Base-by-base conservation (phyloP, 2,329 filamentous ascomycete genomes). In the Talaromyces verruculosus region DNA sequence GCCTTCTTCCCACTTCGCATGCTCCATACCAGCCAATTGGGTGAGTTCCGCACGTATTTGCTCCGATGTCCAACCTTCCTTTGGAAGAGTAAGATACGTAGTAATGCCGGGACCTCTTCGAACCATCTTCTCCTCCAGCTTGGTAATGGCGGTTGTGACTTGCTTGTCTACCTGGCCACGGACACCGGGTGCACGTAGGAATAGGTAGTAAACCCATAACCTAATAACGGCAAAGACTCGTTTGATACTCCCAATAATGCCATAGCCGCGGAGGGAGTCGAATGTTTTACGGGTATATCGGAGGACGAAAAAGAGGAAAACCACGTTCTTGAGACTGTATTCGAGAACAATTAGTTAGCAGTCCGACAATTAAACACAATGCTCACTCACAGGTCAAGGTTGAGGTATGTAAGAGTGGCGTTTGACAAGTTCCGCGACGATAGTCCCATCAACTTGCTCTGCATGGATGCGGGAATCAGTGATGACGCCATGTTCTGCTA, bases 1-100 rank as follows among this genome's bases (percentile, higher is more conserved):
- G 8, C 95, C 95, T 77, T 98, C 94, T 80, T 99, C 95, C 95
- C 95, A 99, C 69, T 91, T 87, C 1, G 93, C 97, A 79, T 98
- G 95, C 73, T 97, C 90, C 91, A 99, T 91, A 59, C 85, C 88
- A 17, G 89, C 88, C 70, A 99, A 83, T 70, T 88, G 87, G 67
- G 89, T 87, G 68, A 99, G 85, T 82, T 97, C 94, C 67, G 87
- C 86, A 71, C 88, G 87, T 49, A 99, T 86, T 68, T 89, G 87
- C 19, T 97, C 93, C 49, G 89, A 84, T 30, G 86, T 84, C 89
- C 93, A 91, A 76, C 93, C 94, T 74, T 94, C 88, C 76, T 90
- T 90, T 4, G 95, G 95, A 17, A 99, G 84, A 5, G 85, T 84
- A 30, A 92, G 83, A 78, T 95, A 91, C 69, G 90, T 87, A 64